Evolutionary conservation across 2,329 filamentous ascomycete genomes (phyloP), one percentile per base, ranked within the genome.

Genomic region (Ceratocystis smalleyi): DNA sequence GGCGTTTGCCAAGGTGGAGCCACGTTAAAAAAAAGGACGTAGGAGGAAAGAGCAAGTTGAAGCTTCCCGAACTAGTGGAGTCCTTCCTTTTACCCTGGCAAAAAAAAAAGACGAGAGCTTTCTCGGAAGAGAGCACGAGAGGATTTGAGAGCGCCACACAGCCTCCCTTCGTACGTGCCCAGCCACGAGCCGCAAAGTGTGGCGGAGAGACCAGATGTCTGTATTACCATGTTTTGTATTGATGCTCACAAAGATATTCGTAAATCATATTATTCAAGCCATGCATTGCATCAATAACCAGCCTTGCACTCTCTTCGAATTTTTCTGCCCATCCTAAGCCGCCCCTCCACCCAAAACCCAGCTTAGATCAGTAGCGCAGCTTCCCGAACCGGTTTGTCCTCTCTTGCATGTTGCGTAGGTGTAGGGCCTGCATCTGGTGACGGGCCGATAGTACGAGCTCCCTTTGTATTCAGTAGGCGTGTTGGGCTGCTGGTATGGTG

Each of bases 191-290:
- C 35, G 2, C n/a, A 24, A 51, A 8, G 17, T 51, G 45, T 49
- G 47, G 47, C 47, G 5, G 47, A 51, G 47, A n/a, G 47, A 19
- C 17, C 19, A 51, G 10, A 51, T 51, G 47, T n/a, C n/a, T 57
- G 30, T 35, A 57, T 57, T n/a, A 32, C 27, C 54, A 57, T 57
- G 54, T 30, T 57, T 57, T 57, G 24, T 57, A 57, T 57, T 32
- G 27, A 57, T 57, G 35, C 24, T 35, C 51, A 8, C 6, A 51
- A 22, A 51, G 51, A 30, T 17, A 35, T n/a, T 57, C 5, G n/a
- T 57, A 35, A 27, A 57, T 57, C 10, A 5, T 57, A 22, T 15
- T 19, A 1, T 32, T 57, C 8, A 40, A 40, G 35, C 35, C 8
- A 40, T 40, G 10, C 10, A 15, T 3, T 40, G 35, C 35, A 15